phyloP scores from a whole-genome alignment of 768 basidiomycete species.

The Tulasnella sp. region DNA sequence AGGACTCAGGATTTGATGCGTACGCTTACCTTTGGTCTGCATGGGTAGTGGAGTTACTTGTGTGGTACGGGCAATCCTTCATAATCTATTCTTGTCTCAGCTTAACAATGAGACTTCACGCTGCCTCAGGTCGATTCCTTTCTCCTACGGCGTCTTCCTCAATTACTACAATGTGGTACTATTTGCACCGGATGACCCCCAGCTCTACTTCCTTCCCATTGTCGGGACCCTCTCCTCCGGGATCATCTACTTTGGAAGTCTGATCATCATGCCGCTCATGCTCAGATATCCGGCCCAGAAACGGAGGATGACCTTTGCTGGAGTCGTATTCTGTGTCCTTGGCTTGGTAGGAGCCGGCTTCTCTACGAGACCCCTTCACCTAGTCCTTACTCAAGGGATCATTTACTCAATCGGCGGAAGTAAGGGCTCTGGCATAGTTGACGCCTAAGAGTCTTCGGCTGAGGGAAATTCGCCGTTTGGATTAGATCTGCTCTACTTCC shows the following conservation, averaged over 20 bases:
- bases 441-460: not conserved
- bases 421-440: not conserved
- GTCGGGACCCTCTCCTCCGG: constrained; percentile 8
- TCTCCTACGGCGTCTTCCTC: constrained; percentile 8
- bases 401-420: constrained; percentile 2
- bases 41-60: constrained; percentile 2
- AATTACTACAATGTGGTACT: constrained; percentile 3
- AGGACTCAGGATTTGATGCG: constrained; percentile 12
- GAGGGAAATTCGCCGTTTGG: not conserved
- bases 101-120: no score
- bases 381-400: constrained; percentile 4
- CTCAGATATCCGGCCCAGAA: not conserved
- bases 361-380: not conserved
- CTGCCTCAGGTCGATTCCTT: constrained; percentile 5
- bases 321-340: not conserved
- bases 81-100: not conserved
- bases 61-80: not conserved
- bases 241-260: constrained; percentile 3
- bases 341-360: constrained; percentile 5
- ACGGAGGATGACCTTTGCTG: not conserved
- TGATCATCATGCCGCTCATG: not conserved
- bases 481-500: constrained; percentile 1
- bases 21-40: constrained; percentile 7
- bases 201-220: not conserved
- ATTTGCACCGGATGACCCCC: not conserved